Percentiles rank a stretch among this genome's conserved stretches.
These are phyloP conservation scores for Nidula niveotomentosa DNA, from an alignment of 1,284 basidiomycete genomes.

Conservation along the genomic window DNA sequence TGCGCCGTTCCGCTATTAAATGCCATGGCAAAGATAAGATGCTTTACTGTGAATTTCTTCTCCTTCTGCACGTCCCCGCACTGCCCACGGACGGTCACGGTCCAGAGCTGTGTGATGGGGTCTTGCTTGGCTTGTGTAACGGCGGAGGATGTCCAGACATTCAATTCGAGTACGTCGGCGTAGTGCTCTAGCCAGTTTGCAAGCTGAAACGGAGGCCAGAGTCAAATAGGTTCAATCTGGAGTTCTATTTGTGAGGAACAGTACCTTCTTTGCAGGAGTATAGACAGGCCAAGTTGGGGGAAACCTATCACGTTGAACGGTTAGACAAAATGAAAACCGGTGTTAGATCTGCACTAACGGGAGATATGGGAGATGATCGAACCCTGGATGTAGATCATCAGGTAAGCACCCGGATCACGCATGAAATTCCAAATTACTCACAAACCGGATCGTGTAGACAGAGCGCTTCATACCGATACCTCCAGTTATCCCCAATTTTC, in stretches of 20 bases:
- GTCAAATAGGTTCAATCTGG: not conserved
- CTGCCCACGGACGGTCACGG: slow-evolving; percentile 43
- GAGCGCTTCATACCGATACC: slow-evolving; percentile 57
- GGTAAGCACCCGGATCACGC: not conserved
- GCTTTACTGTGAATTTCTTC: slow-evolving; percentile 51
- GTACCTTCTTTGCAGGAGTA: slow-evolving; percentile 51
- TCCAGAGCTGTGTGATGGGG: slow-evolving; percentile 48
- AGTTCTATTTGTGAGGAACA: not conserved
- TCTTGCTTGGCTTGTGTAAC: slow-evolving; percentile 46
- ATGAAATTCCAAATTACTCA: slow-evolving; percentile 28
- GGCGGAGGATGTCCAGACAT: slow-evolving; percentile 63
- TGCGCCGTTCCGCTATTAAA: slow-evolving; percentile 50
- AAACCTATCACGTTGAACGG: not conserved
- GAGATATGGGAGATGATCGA: slow-evolving; percentile 54
- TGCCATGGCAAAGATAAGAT: slow-evolving; percentile 63
- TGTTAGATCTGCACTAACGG: slow-evolving; percentile 20
- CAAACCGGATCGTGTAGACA: slow-evolving; percentile 69
- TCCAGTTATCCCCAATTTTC: slow-evolving; percentile 63
- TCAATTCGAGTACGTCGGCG: slow-evolving; percentile 61
- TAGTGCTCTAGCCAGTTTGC: slow-evolving; percentile 73
- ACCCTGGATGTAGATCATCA: slow-evolving; percentile 30
- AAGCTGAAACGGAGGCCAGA: slow-evolving; percentile 33
- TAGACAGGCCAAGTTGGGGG: slow-evolving; percentile 57
- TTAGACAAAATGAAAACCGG: not conserved
- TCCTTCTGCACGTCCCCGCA: slow-evolving; percentile 44